Percentiles rank a stretch among this genome's conserved stretches.
phyloP scores from a whole-genome alignment of 441 rosid species.

The Populus trichocarpa region DNA sequence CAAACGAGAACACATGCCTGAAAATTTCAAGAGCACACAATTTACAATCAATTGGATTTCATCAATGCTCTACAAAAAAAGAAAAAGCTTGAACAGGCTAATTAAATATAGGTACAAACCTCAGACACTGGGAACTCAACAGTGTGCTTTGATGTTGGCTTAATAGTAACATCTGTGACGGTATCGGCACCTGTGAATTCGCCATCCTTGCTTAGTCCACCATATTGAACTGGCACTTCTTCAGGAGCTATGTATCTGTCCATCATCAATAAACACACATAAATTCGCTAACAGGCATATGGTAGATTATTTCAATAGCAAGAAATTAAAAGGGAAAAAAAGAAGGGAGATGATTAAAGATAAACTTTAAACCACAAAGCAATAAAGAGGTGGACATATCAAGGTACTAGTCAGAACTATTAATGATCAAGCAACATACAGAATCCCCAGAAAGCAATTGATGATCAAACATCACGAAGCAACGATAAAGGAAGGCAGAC shows the following conservation, averaged over 20 bases:
- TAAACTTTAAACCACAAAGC: not conserved
- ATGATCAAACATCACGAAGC: not conserved
- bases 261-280: not conserved
- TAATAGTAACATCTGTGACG: slow-evolving; percentile 50
- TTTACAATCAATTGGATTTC: not conserved
- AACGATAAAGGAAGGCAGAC: not conserved
- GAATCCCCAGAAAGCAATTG: not conserved
- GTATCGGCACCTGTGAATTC: slow-evolving; percentile 51
- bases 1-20: slow-evolving; percentile 69
- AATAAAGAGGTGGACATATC: not conserved
- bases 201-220: slow-evolving; percentile 70
- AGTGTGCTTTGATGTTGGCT: slow-evolving; percentile 51
- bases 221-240: slow-evolving; percentile 74
- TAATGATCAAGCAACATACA: not conserved
- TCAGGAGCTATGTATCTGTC: slow-evolving; percentile 66
- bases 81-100: not conserved
- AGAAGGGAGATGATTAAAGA: slow-evolving; percentile 4
- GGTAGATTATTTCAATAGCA: not conserved
- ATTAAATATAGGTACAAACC: slow-evolving; percentile 32
- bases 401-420: not conserved
- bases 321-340: not conserved
- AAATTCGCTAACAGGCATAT: not conserved
- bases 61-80: not conserved
- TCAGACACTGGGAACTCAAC: slow-evolving; percentile 51
- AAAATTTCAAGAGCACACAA: not conserved